A percentile compares a stretch with the other conserved stretches of the same genome.
phyloP scores from a whole-genome alignment of 2,329 filamentous ascomycete species.

The Xylariaceae sp. region DNA sequence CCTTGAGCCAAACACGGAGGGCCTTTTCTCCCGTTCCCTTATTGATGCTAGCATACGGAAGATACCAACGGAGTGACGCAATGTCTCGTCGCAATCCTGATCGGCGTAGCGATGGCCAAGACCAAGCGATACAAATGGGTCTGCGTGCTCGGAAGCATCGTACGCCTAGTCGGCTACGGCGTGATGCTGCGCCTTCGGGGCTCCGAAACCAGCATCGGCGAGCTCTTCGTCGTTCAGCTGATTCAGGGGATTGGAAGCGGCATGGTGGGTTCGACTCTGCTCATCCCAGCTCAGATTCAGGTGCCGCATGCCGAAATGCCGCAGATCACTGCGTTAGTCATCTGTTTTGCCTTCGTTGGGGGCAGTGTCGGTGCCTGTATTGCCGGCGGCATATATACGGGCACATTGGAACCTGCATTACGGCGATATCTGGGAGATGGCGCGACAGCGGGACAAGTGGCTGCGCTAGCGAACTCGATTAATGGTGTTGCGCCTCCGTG shows the following conservation, averaged over 20 bases:
- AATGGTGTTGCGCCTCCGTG: conserved; percentile 43
- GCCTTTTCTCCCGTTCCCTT: background rate
- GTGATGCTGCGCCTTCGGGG: conserved; percentile 53
- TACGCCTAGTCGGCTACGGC: conserved; percentile 52
- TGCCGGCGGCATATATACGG: conserved; percentile 54
- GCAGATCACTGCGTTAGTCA: conserved; percentile 50
- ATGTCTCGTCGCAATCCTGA: conserved; percentile 43
- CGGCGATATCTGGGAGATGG: conserved; percentile 39
- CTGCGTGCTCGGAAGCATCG: conserved; percentile 41
- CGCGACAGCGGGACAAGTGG: conserved; percentile 37
- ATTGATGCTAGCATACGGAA: conserved; percentile 5
- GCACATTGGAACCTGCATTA: conserved; percentile 44
- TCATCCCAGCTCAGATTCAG: conserved; percentile 49
- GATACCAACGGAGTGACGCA: conserved; percentile 45
- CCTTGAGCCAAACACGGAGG: background rate
- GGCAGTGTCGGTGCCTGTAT: conserved; percentile 43
- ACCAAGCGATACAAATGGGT: conserved; percentile 51
- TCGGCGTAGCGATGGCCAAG: conserved; percentile 46
- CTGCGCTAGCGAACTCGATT: conserved; percentile 49
- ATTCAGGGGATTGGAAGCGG: conserved; percentile 53
- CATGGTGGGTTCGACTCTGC: conserved; percentile 45
- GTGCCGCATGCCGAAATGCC: conserved; percentile 50
- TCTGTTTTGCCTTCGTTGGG: conserved; percentile 47
- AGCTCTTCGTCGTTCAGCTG: conserved; percentile 51
- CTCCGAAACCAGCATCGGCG: conserved; percentile 45